Evolutionary conservation across 768 basidiomycete genomes (phyloP).

Genomic region (Grammothele lineata): DNA sequence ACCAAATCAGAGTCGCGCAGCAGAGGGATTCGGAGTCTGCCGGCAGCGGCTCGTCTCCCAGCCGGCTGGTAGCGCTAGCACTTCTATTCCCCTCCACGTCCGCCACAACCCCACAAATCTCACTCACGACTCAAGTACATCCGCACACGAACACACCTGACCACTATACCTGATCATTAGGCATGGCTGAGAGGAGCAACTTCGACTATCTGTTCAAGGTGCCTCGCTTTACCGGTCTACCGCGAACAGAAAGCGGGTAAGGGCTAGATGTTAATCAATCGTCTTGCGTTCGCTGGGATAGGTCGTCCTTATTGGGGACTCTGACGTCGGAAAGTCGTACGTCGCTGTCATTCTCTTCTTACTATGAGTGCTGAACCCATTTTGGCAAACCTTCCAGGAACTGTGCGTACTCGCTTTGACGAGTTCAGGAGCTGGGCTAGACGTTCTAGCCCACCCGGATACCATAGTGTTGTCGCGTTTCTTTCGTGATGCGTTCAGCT

Average conservation of each 20-base stretch:
- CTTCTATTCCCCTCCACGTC: not conserved
- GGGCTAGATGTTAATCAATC: constrained; percentile 7
- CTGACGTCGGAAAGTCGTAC: constrained; percentile 99
- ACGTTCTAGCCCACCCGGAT: not conserved
- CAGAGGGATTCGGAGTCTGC: constrained; percentile 29
- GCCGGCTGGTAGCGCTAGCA: not conserved
- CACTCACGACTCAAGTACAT: not conserved
- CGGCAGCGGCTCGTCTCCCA: constrained; percentile 5
- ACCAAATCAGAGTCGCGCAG: not conserved
- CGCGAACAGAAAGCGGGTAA: not conserved
- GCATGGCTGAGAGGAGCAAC: constrained; percentile 90
- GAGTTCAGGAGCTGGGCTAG: constrained; percentile 1
- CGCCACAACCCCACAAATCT: constrained; percentile 18
- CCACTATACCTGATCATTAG: too few relatives aligned
- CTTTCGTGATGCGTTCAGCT: constrained; percentile 98
- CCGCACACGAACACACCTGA: too few relatives aligned
- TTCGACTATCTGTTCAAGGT: constrained; percentile 99
- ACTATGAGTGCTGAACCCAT: not conserved
- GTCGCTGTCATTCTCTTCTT: constrained; percentile 33
- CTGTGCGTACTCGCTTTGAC: constrained; percentile 39
- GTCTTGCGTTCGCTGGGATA: constrained; percentile 27
- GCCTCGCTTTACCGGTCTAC: constrained; percentile 18
- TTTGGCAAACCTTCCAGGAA: constrained; percentile 41
- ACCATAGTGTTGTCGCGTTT: constrained; percentile 94
- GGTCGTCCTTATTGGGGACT: constrained; percentile 99